Evolutionary conservation across 192 early-diverging fungal genomes (phyloP), one percentile per base, ranked within the genome.

Genomic region (Coemansia sp.): DNA sequence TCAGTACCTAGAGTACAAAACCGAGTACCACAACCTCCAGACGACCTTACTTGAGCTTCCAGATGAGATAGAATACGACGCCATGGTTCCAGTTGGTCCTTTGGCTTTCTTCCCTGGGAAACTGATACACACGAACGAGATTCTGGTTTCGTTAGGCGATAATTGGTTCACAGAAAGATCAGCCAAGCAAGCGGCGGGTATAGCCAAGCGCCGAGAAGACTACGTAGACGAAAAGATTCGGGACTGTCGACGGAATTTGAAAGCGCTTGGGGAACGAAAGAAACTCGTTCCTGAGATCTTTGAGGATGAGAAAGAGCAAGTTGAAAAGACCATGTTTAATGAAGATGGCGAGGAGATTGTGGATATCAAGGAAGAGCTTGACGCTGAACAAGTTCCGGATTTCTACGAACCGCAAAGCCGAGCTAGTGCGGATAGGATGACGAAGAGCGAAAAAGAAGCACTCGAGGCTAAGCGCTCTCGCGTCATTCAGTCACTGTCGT

Each of bases 51-150:
- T 10, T 4, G 51, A 60, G 0, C 65, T 78, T 21, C 82, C 77
- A 16, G 34, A 38, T 8, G 66, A 69, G 34, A 64, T 67, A 46
- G 70, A 64, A 39, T 69, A 83, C 63, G 53, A 73, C 2, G 74
- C 71, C 21, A 73, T 77, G 88, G 85, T 97, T 1, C 95, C 93
- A 0, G 71, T 95, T 16, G 93, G 94, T 0, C 89, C 87, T n/a
- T 46, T 93, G 26, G 95, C 95, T 0, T 97, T 95, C 73, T 90
- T 93, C 82, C 89, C 89, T 1, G 95, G 94, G 26, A 84, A 89
- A 38, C 46, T 98, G 3, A 78, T 95, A 26, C 91, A 96, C 69
- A 98, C 95, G n/a, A 98, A 98, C 66, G 93, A 95, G 69, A 85
- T 98, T 11, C 69, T 89, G 24, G 92, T 93, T 0, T 73, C 91